Evolutionary conservation across 2,329 filamentous ascomycete species (phyloP).

Genomic region (Aspergillus texensis): DNA sequence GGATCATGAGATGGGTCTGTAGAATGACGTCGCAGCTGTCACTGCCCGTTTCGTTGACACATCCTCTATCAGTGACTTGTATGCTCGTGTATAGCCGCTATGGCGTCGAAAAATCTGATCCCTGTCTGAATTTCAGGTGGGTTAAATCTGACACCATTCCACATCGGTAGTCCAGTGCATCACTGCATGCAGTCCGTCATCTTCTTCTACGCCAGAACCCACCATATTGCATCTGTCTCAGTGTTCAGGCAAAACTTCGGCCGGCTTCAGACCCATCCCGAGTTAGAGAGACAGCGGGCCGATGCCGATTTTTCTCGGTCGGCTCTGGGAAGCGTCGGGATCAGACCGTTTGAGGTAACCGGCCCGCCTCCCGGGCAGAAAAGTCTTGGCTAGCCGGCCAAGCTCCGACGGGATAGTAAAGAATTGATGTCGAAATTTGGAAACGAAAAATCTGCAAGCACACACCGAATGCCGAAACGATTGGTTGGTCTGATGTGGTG

Average conservation of each 20-base stretch:
- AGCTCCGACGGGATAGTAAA: background rate
- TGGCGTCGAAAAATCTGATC: background rate
- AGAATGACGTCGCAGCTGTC: background rate
- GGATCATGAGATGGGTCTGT: background rate
- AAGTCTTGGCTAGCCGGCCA: conserved; percentile 1
- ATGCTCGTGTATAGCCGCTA: background rate
- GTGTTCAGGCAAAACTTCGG: conserved; percentile 5
- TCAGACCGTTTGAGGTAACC: background rate
- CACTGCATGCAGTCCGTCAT: background rate
- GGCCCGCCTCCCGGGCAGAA: background rate
- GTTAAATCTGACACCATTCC: background rate
- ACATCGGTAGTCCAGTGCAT: background rate
- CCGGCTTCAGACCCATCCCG: background rate
- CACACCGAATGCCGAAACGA: conserved; percentile 7
- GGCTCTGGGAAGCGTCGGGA: conserved; percentile 3
- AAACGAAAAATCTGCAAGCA: background rate
- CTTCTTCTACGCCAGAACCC: background rate
- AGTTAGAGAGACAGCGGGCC: background rate
- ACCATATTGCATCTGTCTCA: background rate
- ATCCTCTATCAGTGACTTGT: background rate
- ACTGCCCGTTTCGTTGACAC: background rate
- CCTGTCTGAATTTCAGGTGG: background rate
- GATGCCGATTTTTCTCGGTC: conserved; percentile 7
- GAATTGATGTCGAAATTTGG: background rate
- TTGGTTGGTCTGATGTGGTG: background rate